phyloP scores from a whole-genome alignment of 139 green algal species.

The Haematococcus sp. region DNA sequence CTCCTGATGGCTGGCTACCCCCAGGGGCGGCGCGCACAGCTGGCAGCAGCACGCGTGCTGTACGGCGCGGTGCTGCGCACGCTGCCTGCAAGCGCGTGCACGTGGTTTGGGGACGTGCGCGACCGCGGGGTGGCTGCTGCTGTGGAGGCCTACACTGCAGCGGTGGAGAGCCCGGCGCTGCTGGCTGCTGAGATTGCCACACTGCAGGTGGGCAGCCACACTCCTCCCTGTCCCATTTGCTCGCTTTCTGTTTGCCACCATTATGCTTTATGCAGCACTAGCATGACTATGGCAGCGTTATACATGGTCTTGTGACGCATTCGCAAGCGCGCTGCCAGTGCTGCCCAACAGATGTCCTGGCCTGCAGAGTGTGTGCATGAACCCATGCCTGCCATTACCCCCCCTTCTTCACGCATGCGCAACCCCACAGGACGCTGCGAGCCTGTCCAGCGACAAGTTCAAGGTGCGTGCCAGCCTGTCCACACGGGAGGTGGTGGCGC shows the following conservation, averaged over 20 bases:
- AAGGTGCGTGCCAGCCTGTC: constrained; percentile 48
- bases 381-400: too few species aligned
- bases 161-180: constrained; percentile 69
- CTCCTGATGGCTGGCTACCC: not conserved
- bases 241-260: not conserved
- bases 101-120: constrained; percentile 84
- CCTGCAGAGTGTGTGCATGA: too few species aligned
- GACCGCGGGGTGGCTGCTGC: constrained; percentile 49
- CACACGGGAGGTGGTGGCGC: constrained; percentile 70
- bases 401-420: too few species aligned
- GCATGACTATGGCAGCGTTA: too few species aligned
- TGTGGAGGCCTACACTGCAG: constrained; percentile 82
- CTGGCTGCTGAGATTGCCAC: constrained; percentile 73
- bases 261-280: constrained; percentile 1
- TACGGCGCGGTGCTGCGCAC: constrained; percentile 65
- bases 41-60: constrained; percentile 21
- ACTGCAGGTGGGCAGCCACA: constrained; percentile 32
- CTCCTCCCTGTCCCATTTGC: too few species aligned
- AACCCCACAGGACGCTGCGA: too few species aligned
- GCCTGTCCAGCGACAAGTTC: constrained; percentile 48
- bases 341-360: too few species aligned
- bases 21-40: not conserved
- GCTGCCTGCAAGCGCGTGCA: constrained; percentile 71
- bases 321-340: not conserved
- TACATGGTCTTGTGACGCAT: not conserved